Percentiles rank a stretch among this genome's conserved stretches.
These are phyloP conservation scores for Paracamarosporium sp. DNA, from an alignment of 2,329 filamentous ascomycete genomes.

Conservation along the genomic window DNA sequence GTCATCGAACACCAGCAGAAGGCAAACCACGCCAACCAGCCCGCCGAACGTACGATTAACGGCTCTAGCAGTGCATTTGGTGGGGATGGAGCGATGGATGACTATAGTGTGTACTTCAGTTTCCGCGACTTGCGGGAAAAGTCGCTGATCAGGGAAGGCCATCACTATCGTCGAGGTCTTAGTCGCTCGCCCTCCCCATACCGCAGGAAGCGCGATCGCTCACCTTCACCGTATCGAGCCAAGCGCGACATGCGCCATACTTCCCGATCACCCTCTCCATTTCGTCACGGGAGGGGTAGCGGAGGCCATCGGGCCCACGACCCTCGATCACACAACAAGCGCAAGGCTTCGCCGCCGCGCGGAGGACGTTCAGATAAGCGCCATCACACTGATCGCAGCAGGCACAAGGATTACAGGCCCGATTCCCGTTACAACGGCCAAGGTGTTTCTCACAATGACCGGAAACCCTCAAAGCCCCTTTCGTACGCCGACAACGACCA, in stretches of 20 bases:
- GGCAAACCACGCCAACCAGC: slow-evolving; percentile 42
- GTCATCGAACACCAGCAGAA: slow-evolving; percentile 35
- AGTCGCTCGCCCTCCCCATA: slow-evolving; percentile 38
- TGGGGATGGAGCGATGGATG: slow-evolving; percentile 35
- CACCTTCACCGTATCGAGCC: slow-evolving; percentile 13
- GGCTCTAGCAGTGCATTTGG: slow-evolving; percentile 38
- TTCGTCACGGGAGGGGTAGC: slow-evolving; percentile 28
- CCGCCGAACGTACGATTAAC: slow-evolving; percentile 42
- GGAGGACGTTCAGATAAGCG: slow-evolving; percentile 63
- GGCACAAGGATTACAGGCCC: slow-evolving; percentile 65
- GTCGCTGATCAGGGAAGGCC: slow-evolving; percentile 15
- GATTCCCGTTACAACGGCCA: slow-evolving; percentile 68
- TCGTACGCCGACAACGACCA: slow-evolving; percentile 47
- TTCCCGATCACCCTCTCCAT: slow-evolving; percentile 37
- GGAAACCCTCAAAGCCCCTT: slow-evolving; percentile 28
- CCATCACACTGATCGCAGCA: slow-evolving; percentile 42
- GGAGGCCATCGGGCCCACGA: slow-evolving; percentile 28
- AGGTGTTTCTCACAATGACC: slow-evolving; percentile 17
- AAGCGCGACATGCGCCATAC: slow-evolving; percentile 5
- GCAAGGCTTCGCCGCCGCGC: slow-evolving; percentile 50
- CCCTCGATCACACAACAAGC: slow-evolving; percentile 47
- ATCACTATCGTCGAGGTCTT: slow-evolving; percentile 23
- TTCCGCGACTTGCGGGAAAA: neutral
- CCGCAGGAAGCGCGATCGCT: slow-evolving; percentile 8
- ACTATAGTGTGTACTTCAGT: slow-evolving; percentile 16